A percentile compares a stretch with the other conserved stretches of the same genome.
Conservation (phyloP, 805 yeast species). For the Metschnikowia santaceciliae region DNA sequence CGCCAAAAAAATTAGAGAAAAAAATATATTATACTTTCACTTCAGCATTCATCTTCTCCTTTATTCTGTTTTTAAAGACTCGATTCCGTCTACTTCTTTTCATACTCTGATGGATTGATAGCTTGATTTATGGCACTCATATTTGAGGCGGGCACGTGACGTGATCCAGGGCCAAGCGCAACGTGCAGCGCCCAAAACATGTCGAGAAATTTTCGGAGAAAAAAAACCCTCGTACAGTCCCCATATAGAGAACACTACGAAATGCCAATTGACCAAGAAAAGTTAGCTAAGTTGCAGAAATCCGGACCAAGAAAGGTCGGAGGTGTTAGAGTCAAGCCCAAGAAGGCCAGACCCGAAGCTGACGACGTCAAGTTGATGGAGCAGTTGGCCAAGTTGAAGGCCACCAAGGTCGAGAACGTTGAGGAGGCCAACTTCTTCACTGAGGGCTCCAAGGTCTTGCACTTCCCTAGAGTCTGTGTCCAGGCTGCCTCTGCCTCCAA, state of each 20-base stretch:
- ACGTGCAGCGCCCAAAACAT: constrained; percentile 10
- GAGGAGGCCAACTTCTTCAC: constrained; percentile 98
- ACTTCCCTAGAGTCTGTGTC: constrained; percentile 94
- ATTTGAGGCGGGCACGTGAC: constrained; percentile 11
- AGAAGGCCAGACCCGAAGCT: constrained; percentile 68
- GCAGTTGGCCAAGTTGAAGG: constrained; percentile 83
- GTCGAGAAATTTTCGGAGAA: constrained; percentile 17
- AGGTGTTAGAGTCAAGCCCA: constrained; percentile 89
- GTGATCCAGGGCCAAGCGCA: neutral
- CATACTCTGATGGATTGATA: too few relatives aligned
- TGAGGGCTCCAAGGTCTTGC: constrained; percentile 94
- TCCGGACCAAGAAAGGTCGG: constrained; percentile 73
- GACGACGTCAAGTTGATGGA: constrained; percentile 91
- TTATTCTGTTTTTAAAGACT: too few relatives aligned
- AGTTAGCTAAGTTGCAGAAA: constrained; percentile 88
- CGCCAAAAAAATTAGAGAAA: too few relatives aligned
- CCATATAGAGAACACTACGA: constrained; percentile 6
- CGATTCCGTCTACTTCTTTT: too few relatives aligned
- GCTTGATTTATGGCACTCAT: too few relatives aligned
- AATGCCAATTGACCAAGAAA: constrained; percentile 92
- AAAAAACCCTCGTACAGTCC: constrained; percentile 2
- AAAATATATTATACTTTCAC: too few relatives aligned
- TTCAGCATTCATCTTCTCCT: too few relatives aligned
- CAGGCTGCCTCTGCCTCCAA: constrained; percentile 89
- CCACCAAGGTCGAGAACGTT: constrained; percentile 81